Conservation (phyloP, 441 rosid genomes). For the Metrosideros polymorpha region DNA sequence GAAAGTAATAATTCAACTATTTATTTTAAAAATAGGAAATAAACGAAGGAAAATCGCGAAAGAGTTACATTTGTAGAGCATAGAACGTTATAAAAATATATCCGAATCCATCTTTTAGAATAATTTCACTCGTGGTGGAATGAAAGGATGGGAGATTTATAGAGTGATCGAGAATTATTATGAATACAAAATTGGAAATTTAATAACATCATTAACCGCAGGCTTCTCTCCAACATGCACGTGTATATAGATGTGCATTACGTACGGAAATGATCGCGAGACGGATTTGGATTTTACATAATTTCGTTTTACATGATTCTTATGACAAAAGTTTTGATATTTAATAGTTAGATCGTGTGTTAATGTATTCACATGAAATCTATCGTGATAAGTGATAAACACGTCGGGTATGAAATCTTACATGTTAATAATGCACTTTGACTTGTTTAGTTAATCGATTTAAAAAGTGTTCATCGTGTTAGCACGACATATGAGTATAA, state of each 20-base stretch:
- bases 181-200: background rate
- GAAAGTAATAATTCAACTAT: background rate
- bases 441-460: background rate
- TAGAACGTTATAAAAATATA: background rate
- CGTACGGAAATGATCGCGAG: background rate
- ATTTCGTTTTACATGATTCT: background rate
- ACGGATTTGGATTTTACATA: background rate
- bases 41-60: background rate
- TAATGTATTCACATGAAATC: background rate
- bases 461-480: background rate
- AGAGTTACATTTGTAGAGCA: background rate
- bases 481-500: fast-evolving
- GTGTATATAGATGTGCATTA: background rate
- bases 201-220: background rate
- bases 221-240: background rate
- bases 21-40: background rate
- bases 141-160: background rate
- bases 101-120: background rate
- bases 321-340: background rate
- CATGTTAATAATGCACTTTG: fast-evolving
- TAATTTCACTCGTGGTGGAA: background rate
- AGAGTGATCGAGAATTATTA: background rate
- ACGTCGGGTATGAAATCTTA: background rate
- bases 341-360: background rate
- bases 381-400: background rate